Base-by-base conservation (phyloP, 1,284 basidiomycete species). In the Ganoderma lingzhi region DNA sequence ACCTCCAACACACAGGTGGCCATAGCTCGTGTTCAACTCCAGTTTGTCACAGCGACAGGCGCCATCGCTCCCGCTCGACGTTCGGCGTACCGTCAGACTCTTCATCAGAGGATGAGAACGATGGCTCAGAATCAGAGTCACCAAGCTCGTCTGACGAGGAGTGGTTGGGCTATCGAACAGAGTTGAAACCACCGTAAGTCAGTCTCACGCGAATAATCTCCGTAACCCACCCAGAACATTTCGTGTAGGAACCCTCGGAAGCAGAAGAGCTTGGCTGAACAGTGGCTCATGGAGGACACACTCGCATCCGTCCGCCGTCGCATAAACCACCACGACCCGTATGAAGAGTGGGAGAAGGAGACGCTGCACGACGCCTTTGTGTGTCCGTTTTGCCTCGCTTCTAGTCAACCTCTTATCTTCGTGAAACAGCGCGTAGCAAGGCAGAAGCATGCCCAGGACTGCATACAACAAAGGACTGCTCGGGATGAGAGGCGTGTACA, bases 331-430 rank as follows among this genome's bases (percentile, higher is more conserved):
- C 83, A 88, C 67, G 93, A 94, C 74, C 89, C 90, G 23, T 93
- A 93, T 71, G 91, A 93, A 80, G 91, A 93, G 74, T 94, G 92
- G 92, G 88, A 92, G 80, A 86, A 85, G 70, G 82, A 89, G 73
- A 87, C 88, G 37, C 84, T 87, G 44, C 87, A 85, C 73, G 92
- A 94, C 71, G 90, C 93, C 17, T 88, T 91, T 74, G 93, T 94
- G 76, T 72, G 90, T 85, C 6, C n/a, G 39, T 19, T n/a, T 60
- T n/a, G 37, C 19, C 5, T 14, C 37, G 59, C 19, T 67, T 37
- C 35, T 14, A 14, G 64, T 8, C 6, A 9, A 6, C 17, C 14
- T 32, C 41, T 37, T 62, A 15, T 55, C 39, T 32, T n/a, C 15
- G 32, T 12, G 64, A 23, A 23, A 28, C 35, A 93, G 91, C 85